phyloP scores from a whole-genome alignment of 2,329 filamentous ascomycete genomes.

The Aspergillus persii region DNA sequence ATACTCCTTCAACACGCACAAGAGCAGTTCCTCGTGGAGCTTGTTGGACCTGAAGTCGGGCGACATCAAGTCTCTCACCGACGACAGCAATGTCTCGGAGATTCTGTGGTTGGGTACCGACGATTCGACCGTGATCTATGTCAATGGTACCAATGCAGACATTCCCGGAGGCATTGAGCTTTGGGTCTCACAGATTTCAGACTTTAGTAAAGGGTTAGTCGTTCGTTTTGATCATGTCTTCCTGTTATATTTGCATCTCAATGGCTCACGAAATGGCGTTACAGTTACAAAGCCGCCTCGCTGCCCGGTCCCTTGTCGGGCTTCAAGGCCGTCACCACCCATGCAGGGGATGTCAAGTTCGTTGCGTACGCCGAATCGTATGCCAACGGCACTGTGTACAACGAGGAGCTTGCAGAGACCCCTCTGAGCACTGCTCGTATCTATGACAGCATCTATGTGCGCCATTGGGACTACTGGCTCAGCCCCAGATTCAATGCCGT shows the following conservation, averaged over 20 bases:
- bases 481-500: conserved; percentile 68
- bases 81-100: conserved; percentile 65
- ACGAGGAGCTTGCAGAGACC: conserved; percentile 60
- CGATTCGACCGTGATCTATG: conserved; percentile 58
- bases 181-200: conserved; percentile 35
- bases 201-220: conserved; percentile 34
- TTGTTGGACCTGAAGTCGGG: conserved; percentile 68
- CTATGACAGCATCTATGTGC: conserved; percentile 72
- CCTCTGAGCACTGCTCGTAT: conserved; percentile 64
- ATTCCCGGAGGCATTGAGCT: conserved; percentile 40
- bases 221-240: background rate
- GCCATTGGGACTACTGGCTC: conserved; percentile 80
- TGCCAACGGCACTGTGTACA: conserved; percentile 67
- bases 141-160: conserved; percentile 48
- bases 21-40: conserved; percentile 61
- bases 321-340: conserved; percentile 36
- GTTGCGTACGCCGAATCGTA: conserved; percentile 61
- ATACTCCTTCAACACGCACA: conserved; percentile 77
- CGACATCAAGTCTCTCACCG: conserved; percentile 63
- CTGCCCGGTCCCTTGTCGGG: conserved; percentile 39
- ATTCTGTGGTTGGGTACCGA: conserved; percentile 73
- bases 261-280: background rate
- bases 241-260: background rate
- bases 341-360: conserved; percentile 49
- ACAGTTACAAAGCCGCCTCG: conserved; percentile 39